Evolutionary conservation across 2,329 filamentous ascomycete species (phyloP), one percentile per base, ranked within the genome.

Genomic region (Achaetomium macrosporum): DNA sequence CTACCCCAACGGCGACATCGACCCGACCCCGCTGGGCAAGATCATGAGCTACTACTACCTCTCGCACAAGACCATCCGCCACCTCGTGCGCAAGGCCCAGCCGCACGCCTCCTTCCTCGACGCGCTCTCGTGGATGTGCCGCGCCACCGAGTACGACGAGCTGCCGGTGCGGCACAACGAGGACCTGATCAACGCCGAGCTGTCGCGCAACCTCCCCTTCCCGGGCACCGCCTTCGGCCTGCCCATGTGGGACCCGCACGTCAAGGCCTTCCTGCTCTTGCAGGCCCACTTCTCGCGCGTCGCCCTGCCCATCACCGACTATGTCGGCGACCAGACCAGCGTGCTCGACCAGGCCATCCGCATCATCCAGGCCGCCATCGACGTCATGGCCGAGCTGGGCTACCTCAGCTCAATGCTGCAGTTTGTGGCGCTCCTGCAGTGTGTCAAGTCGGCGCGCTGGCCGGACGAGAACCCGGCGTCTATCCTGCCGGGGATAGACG

Each of bases 41-140:
- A 97, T 99, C 65, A 96, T 97, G 90, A 95, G 88, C 68, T 99
- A 97, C 76, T 99, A 99, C 77, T 99, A 99, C 66, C 84, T 93
- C 44, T 95, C 91, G 0, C 93, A 99, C 73, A 88, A 88, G 70
- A 99, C 93, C 0, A 90, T 99, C 63, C 88, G 93, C 1, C 85
- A 90, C 63, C 80, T 99, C 7, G 82, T 88, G 58, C 78, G 82
- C 43, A 80, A 92, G 60, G 88, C 87, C 20, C 92, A 88, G 63
- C 79, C 83, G 0, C 73, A 84, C 16, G 89, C 88, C 1, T 82
- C 79, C 1, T 95, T 99, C 66, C 78, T 85, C 11, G 88, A 97
- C 59, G 90, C 84, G 0, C 76, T 99, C 1, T 83, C 85, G 5
- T 97, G 91, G 92, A 93, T 99, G 84, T 92, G 86, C 57, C 83